Evolutionary conservation across 2,329 filamentous ascomycete genomes (phyloP).

Genomic region (Elsinoe australis): DNA sequence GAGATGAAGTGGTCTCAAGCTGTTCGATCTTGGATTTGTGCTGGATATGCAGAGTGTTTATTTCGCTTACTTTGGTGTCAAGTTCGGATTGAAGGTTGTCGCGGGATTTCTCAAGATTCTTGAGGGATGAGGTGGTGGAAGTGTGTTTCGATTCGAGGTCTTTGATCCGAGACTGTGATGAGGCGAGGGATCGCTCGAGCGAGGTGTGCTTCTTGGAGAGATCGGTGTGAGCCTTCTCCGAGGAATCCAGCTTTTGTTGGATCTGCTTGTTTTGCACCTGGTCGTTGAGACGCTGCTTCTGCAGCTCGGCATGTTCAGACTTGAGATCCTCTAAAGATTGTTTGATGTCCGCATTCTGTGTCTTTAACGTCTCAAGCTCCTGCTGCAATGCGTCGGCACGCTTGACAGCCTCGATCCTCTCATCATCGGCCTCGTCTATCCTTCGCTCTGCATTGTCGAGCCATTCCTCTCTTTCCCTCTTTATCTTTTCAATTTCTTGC

Average conservation of each 20-base stretch:
- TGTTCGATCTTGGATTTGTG: constrained; percentile 5
- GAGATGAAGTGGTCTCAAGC: constrained; percentile 16
- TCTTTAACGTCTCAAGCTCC: constrained; percentile 21
- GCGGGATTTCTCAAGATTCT: neutral
- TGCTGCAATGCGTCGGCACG: constrained; percentile 20
- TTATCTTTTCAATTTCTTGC: constrained; percentile 22
- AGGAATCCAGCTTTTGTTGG: constrained; percentile 13
- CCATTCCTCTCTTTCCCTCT: constrained; percentile 28
- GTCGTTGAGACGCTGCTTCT: constrained; percentile 10
- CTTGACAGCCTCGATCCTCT: constrained; percentile 25
- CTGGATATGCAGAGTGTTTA: neutral
- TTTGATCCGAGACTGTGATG: constrained; percentile 15
- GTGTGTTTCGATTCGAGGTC: constrained; percentile 20
- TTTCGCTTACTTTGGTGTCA: constrained; percentile 7
- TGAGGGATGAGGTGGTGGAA: constrained; percentile 17
- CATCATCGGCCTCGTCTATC: constrained; percentile 28
- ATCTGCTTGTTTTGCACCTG: neutral
- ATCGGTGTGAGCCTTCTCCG: constrained; percentile 4
- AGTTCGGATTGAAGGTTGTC: constrained; percentile 1
- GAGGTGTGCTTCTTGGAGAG: constrained; percentile 9
- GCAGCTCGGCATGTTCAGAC: constrained; percentile 12
- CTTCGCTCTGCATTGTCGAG: constrained; percentile 30
- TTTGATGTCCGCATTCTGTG: constrained; percentile 19
- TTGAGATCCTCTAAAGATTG: constrained; percentile 8
- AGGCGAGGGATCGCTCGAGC: constrained; percentile 11